Evolutionary conservation across 1,284 basidiomycete genomes (phyloP).

Genomic region (Violaceomyces palustris): DNA sequence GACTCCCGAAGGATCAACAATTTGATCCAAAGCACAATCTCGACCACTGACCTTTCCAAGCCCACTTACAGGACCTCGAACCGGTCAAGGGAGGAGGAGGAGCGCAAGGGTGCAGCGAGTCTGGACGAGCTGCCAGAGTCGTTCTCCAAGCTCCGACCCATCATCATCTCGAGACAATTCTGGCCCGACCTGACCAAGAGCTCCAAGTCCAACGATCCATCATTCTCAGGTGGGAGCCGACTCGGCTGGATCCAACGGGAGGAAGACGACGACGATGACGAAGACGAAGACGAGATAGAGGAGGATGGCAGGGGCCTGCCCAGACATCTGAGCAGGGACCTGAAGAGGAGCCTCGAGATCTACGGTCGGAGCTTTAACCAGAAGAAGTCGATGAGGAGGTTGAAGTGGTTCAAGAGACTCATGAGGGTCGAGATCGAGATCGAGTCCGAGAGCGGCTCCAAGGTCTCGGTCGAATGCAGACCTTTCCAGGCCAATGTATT

Average conservation of each 20-base stretch:
- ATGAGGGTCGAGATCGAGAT: conserved; percentile 37
- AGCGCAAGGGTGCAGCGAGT: too few relatives aligned
- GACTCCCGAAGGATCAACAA: conserved; percentile 33
- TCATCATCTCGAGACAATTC: conserved; percentile 47
- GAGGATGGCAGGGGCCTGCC: not conserved
- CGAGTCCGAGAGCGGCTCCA: conserved; percentile 28
- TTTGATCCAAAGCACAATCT: too few relatives aligned
- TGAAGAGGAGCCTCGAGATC: too few relatives aligned
- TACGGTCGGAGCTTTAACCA: conserved; percentile 12
- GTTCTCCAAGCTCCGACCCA: conserved; percentile 30
- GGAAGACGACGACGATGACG: not conserved
- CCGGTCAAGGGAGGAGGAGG: not conserved
- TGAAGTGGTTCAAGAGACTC: conserved; percentile 39
- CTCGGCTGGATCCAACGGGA: not conserved
- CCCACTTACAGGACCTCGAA: too few relatives aligned
- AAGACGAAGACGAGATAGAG: not conserved
- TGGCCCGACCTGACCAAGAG: conserved; percentile 38
- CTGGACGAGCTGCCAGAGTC: too few relatives aligned
- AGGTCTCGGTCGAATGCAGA: conserved; percentile 16
- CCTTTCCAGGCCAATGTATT: conserved; percentile 18
- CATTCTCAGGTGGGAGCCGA: not conserved
- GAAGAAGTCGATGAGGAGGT: conserved; percentile 22
- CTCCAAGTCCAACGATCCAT: not conserved
- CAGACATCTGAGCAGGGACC: too few relatives aligned
- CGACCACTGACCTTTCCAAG: not conserved